Evolutionary conservation across 805 yeast genomes (phyloP).

Genomic region (Ogataea paraovalis): DNA sequence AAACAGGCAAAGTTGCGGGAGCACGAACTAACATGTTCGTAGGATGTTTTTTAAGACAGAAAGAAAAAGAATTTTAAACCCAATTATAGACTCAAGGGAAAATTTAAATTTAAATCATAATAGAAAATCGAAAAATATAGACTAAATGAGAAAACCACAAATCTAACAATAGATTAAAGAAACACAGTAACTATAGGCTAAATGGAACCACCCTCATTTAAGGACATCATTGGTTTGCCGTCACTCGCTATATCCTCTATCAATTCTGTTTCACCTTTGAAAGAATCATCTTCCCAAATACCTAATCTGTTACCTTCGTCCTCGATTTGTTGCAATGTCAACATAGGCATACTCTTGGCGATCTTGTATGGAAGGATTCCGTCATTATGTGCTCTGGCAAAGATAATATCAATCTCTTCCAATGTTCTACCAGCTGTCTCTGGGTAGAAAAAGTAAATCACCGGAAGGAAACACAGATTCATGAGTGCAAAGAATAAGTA

Average conservation of each 20-base stretch:
- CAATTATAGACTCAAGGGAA: too few relatives aligned
- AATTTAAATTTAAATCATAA: too few relatives aligned
- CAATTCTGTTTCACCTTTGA: constrained; percentile 11
- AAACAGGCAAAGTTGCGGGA: too few relatives aligned
- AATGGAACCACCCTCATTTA: background rate
- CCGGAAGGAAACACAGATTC: constrained; percentile 55
- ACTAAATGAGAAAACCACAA: too few relatives aligned
- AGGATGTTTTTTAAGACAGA: too few relatives aligned
- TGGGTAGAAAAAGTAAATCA: constrained; percentile 64
- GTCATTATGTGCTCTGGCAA: constrained; percentile 53
- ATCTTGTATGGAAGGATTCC: constrained; percentile 55
- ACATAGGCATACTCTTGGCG: constrained; percentile 56
- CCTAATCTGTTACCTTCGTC: constrained; percentile 55
- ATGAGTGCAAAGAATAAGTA: constrained; percentile 65
- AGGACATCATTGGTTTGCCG: background rate
- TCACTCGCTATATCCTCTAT: constrained; percentile 5
- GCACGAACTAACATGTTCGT: too few relatives aligned
- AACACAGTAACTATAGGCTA: background rate
- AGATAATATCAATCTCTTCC: constrained; percentile 70
- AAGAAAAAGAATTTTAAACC: too few relatives aligned
- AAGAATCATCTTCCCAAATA: constrained; percentile 27
- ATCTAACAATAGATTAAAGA: background rate
- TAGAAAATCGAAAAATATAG: too few relatives aligned
- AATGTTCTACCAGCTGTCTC: constrained; percentile 71
- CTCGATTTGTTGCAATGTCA: constrained; percentile 50